These are phyloP conservation scores for Brasilioporus rufonigricans DNA, from an alignment of 768 basidiomycete genomes.

Conservation along the genomic window DNA sequence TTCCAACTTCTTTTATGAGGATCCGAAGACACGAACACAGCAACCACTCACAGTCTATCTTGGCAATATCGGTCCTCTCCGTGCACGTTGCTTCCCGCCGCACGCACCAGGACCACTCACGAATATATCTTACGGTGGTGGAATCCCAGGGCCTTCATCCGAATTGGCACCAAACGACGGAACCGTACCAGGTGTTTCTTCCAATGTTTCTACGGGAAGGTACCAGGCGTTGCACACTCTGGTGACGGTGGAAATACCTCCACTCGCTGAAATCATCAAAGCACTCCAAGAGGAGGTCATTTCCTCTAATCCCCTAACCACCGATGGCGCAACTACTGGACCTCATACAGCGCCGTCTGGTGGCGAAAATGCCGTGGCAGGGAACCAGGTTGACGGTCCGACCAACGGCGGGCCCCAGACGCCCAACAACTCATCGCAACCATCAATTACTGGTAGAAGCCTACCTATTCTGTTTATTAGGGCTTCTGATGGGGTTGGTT, in stretches of 20 bases:
- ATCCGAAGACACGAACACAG: constrained; percentile 60
- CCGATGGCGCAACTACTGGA: constrained; percentile 38
- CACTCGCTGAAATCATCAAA: constrained; percentile 70
- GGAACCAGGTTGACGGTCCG: constrained; percentile 29
- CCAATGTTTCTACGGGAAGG: constrained; percentile 39
- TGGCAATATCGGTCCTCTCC: constrained; percentile 84
- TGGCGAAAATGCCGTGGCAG: constrained; percentile 24
- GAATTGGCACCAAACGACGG: constrained; percentile 30
- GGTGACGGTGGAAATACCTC: constrained; percentile 84
- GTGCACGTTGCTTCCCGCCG: constrained; percentile 73
- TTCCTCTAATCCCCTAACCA: constrained; percentile 35
- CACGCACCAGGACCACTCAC: constrained; percentile 68
- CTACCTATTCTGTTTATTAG: constrained; percentile 82
- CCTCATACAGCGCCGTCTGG: constrained; percentile 33
- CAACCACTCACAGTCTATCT: constrained; percentile 86
- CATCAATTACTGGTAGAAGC: constrained; percentile 64
- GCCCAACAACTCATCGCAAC: constrained; percentile 32
- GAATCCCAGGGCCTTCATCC: constrained; percentile 38
- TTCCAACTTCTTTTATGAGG: constrained; percentile 84
- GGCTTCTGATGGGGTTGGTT: constrained; percentile 80
- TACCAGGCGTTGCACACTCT: constrained; percentile 71
- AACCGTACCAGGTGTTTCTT: constrained; percentile 11
- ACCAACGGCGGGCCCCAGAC: constrained; percentile 21
- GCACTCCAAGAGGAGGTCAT: constrained; percentile 72
- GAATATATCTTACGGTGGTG: constrained; percentile 56